phyloP scores from a whole-genome alignment of 129 eudicot species.

The Centrapalus pauciflorus region DNA sequence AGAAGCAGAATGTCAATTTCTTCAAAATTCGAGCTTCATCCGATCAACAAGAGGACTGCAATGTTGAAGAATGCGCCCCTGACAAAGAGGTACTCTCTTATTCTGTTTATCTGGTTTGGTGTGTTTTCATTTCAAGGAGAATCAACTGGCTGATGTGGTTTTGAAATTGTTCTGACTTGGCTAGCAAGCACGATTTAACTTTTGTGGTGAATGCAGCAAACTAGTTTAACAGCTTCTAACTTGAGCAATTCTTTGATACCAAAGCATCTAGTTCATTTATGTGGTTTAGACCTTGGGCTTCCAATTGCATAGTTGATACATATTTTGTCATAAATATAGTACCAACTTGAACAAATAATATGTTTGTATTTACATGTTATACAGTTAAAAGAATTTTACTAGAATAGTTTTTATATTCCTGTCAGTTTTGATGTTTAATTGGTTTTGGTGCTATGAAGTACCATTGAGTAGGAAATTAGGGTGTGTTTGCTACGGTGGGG shows the following conservation, averaged over 20 bases:
- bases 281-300: background rate
- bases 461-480: background rate
- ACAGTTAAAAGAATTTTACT: background rate
- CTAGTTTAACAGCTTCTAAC: background rate
- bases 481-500: too few relatives aligned
- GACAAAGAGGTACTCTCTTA: constrained; percentile 73
- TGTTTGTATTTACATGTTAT: background rate
- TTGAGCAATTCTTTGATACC: background rate
- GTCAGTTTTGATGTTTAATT: background rate
- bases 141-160: background rate
- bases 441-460: background rate
- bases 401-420: background rate
- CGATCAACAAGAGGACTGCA: constrained; percentile 62
- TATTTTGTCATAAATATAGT: background rate
- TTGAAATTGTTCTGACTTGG: background rate
- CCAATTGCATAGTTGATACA: background rate
- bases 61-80: constrained; percentile 96
- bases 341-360: background rate
- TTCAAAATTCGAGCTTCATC: constrained; percentile 56
- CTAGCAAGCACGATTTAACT: background rate
- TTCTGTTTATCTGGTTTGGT: background rate
- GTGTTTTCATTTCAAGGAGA: too few relatives aligned
- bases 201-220: background rate
- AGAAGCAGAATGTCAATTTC: constrained; percentile 24
- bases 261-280: background rate